These are phyloP conservation scores for Verticillium nubilum DNA, from an alignment of 2,329 filamentous ascomycete genomes.

Conservation along the genomic window DNA sequence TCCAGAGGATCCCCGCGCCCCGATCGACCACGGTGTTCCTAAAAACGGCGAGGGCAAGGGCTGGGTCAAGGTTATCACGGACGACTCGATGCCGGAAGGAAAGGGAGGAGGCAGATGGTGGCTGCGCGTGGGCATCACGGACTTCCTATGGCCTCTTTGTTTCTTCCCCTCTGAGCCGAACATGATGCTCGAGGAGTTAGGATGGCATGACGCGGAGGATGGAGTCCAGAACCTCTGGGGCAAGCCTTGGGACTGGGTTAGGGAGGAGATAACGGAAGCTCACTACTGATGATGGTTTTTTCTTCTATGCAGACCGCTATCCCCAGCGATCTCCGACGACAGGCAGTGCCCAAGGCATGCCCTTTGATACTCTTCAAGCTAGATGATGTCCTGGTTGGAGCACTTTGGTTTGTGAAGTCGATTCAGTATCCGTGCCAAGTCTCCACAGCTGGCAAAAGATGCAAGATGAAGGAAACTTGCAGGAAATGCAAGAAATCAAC, in stretches of 20 bases:
- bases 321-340: too few species aligned
- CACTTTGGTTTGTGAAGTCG: too few species aligned
- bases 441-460: too few species aligned
- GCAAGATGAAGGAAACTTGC: too few species aligned
- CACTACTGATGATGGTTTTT: too few species aligned
- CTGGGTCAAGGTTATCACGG: constrained; percentile 14
- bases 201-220: constrained; percentile 9
- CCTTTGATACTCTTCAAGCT: too few species aligned
- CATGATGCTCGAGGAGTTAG: constrained; percentile 9
- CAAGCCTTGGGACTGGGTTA: not conserved
- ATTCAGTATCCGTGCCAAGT: too few species aligned
- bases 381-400: too few species aligned
- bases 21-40: not conserved
- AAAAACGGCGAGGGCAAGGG: not conserved
- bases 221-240: constrained; percentile 14
- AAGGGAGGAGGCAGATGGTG: constrained; percentile 9
- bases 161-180: constrained; percentile 10
- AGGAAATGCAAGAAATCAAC: too few species aligned
- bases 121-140: constrained; percentile 9
- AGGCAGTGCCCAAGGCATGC: too few species aligned
- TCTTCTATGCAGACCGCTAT: too few species aligned
- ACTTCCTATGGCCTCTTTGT: constrained; percentile 9
- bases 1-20: constrained; percentile 10
- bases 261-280: not conserved
- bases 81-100: constrained; percentile 5